phyloP scores from a whole-genome alignment of 495 filamentous ascomycete species.

The Amorphotheca resinae region DNA sequence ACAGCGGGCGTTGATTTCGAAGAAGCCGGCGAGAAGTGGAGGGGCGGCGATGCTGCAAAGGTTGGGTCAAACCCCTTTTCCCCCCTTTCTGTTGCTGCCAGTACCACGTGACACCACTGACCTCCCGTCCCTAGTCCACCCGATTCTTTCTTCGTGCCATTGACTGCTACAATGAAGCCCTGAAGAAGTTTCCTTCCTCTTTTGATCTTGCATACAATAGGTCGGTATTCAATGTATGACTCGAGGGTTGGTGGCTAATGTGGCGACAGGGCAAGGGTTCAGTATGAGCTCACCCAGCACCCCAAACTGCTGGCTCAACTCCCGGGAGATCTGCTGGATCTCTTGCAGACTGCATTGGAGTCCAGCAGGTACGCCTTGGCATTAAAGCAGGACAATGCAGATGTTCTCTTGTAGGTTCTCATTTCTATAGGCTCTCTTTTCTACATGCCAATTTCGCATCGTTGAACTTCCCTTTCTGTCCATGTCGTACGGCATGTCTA shows the following conservation, averaged over 20 bases:
- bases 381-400: constrained; percentile 47
- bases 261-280: constrained; percentile 40
- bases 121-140: constrained; percentile 26
- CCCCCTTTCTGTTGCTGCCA: background rate
- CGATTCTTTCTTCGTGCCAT: constrained; percentile 59
- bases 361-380: constrained; percentile 47
- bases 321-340: constrained; percentile 33
- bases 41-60: constrained; percentile 56
- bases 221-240: constrained; percentile 24
- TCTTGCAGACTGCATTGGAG: constrained; percentile 42
- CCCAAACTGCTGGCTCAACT: constrained; percentile 42
- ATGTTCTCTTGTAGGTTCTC: constrained; percentile 42
- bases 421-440: no score
- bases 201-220: constrained; percentile 70
- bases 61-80: no score
- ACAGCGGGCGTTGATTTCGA: constrained; percentile 56
- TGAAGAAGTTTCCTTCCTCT: constrained; percentile 40
- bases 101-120: background rate
- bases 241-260: constrained; percentile 11
- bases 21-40: constrained; percentile 62
- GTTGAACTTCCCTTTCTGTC: no score
- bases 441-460: background rate
- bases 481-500: no score
- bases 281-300: constrained; percentile 54
- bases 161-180: constrained; percentile 47